Conservation (phyloP, 2,329 filamentous ascomycete genomes). For the Nemania diffusa region DNA sequence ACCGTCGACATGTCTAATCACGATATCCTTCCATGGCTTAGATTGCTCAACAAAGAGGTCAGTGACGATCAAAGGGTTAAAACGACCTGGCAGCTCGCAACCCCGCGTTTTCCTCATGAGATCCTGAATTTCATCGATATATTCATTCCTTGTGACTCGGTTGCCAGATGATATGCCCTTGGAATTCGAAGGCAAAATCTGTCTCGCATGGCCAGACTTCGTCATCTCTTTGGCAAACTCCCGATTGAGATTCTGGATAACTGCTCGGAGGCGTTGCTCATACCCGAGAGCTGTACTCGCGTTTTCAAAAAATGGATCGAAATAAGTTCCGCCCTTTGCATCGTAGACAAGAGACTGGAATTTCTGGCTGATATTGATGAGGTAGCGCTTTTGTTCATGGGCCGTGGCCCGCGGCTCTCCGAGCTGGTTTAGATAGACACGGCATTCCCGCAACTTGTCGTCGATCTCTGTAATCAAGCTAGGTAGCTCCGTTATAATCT, state of each 20-base stretch:
- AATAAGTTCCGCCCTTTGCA: constrained; percentile 63
- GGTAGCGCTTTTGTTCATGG: constrained; percentile 59
- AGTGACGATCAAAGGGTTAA: constrained; percentile 67
- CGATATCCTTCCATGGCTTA: constrained; percentile 62
- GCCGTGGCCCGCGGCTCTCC: constrained; percentile 59
- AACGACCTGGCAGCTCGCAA: constrained; percentile 68
- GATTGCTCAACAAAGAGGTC: constrained; percentile 71
- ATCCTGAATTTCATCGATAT: constrained; percentile 53
- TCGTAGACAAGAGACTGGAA: constrained; percentile 58
- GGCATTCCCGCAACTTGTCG: constrained; percentile 35
- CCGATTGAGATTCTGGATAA: constrained; percentile 61
- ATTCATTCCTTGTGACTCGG: constrained; percentile 50
- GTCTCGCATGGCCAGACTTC: constrained; percentile 49
- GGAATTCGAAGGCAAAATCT: not conserved
- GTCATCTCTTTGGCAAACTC: constrained; percentile 59
- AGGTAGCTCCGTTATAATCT: constrained; percentile 60
- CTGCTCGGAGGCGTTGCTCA: constrained; percentile 61
- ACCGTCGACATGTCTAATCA: constrained; percentile 59
- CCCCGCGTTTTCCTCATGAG: constrained; percentile 58
- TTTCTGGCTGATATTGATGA: constrained; percentile 57
- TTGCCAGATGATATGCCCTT: not conserved
- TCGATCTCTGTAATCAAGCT: constrained; percentile 57
- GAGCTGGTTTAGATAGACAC: constrained; percentile 46
- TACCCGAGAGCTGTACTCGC: constrained; percentile 49
- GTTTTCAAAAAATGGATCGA: constrained; percentile 60